Conservation (phyloP, 2,329 filamentous ascomycete genomes). For the Ilyonectria sp. region DNA sequence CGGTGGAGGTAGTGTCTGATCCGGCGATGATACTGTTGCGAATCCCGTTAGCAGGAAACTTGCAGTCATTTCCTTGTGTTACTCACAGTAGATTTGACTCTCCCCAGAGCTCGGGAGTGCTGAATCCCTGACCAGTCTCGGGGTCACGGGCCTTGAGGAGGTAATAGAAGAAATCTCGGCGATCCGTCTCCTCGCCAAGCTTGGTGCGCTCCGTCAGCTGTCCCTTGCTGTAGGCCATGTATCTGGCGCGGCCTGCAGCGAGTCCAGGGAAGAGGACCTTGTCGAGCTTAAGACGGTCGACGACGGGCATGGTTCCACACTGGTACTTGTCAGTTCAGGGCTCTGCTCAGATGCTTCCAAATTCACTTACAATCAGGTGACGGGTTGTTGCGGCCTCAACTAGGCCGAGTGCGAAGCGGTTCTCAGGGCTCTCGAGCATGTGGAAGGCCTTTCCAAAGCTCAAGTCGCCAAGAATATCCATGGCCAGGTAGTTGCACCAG, state of each 20-base stretch:
- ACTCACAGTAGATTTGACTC: slow-evolving; percentile 77
- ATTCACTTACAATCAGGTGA: slow-evolving; percentile 75
- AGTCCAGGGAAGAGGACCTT: slow-evolving; percentile 78
- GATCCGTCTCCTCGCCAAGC: slow-evolving; percentile 75
- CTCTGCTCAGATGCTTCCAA: not conserved
- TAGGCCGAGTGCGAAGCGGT: slow-evolving; percentile 77
- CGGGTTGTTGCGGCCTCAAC: slow-evolving; percentile 78
- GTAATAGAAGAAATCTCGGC: slow-evolving; percentile 84
- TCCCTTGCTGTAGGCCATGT: slow-evolving; percentile 79
- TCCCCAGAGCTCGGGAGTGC: slow-evolving; percentile 77
- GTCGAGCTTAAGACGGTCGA: slow-evolving; percentile 77
- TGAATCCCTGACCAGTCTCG: slow-evolving; percentile 78
- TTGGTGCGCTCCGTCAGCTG: slow-evolving; percentile 78
- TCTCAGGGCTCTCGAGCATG: slow-evolving; percentile 72
- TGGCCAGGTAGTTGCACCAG: slow-evolving; percentile 74
- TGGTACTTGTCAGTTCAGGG: slow-evolving; percentile 48
- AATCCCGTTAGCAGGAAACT: slow-evolving; percentile 19
- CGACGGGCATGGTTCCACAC: slow-evolving; percentile 80
- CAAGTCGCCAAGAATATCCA: slow-evolving; percentile 74
- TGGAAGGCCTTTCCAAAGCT: slow-evolving; percentile 75
- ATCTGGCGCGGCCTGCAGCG: slow-evolving; percentile 76
- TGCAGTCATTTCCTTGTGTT: not conserved
- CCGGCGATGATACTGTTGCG: slow-evolving; percentile 76
- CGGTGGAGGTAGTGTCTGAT: slow-evolving; percentile 80
- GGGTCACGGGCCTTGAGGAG: slow-evolving; percentile 80